Conservation (phyloP, 2,329 filamentous ascomycete species). For the Aspergillus sp. region DNA sequence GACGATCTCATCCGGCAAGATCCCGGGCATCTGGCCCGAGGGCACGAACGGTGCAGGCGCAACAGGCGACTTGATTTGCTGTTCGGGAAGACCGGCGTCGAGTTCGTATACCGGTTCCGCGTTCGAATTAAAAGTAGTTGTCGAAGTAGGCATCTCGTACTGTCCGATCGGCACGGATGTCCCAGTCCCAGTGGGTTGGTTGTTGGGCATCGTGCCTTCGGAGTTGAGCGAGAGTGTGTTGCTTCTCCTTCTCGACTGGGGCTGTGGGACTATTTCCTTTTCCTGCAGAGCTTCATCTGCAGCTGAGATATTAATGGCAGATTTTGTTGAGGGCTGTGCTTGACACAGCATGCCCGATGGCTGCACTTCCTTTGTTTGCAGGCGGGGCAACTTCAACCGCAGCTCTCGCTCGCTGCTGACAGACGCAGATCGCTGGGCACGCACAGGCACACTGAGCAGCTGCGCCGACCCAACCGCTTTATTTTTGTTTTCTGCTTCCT, state of each 20-base stretch:
- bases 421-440: slow-evolving; percentile 18
- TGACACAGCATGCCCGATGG: background rate
- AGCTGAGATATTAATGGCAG: background rate
- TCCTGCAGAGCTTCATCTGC: background rate
- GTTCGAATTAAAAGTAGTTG: slow-evolving; percentile 8
- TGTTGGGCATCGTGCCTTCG: slow-evolving; percentile 28
- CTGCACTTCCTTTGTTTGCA: slow-evolving; percentile 22
- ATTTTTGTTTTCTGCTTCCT: slow-evolving; percentile 1
- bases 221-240: background rate
- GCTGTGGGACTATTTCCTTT: background rate
- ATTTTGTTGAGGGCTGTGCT: background rate
- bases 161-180: slow-evolving; percentile 14
- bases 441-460: slow-evolving; percentile 2
- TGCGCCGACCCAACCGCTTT: slow-evolving; percentile 14
- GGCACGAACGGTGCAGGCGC: slow-evolving; percentile 15
- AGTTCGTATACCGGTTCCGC: slow-evolving; percentile 32
- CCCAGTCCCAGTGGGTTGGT: slow-evolving; percentile 5
- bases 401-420: slow-evolving; percentile 23
- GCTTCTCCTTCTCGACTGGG: background rate
- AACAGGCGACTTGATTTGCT: slow-evolving; percentile 2
- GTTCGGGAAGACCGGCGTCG: slow-evolving; percentile 26
- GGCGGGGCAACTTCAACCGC: slow-evolving; percentile 24
- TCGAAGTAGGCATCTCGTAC: slow-evolving; percentile 14
- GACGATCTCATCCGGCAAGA: slow-evolving; percentile 52
- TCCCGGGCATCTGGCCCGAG: slow-evolving; percentile 37